Evolutionary conservation across 768 basidiomycete genomes (phyloP).

Genomic region (Suillus weaverae): DNA sequence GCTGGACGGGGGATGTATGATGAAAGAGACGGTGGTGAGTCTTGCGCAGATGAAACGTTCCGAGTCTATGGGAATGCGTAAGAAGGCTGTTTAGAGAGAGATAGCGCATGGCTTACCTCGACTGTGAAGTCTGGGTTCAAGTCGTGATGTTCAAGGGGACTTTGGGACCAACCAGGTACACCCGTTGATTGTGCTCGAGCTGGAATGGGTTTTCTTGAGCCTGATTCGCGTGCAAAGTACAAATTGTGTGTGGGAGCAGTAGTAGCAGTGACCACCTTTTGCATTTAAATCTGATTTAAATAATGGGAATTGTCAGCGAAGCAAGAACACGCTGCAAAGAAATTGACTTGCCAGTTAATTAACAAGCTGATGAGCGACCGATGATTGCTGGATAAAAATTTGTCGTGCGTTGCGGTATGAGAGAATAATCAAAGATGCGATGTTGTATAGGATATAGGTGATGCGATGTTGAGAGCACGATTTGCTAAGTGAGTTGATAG

Average conservation of each 20-base stretch:
- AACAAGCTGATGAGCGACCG: constrained; percentile 39
- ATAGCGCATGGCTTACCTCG: constrained; percentile 43
- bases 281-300: constrained; percentile 58
- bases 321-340: constrained; percentile 12
- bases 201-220: constrained; percentile 30
- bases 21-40: constrained; percentile 37
- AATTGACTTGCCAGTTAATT: constrained; percentile 46
- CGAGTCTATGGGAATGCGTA: constrained; percentile 42
- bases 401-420: constrained; percentile 40
- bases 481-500: constrained; percentile 39
- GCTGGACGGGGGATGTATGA: constrained; percentile 32
- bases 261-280: constrained; percentile 64
- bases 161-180: constrained; percentile 50
- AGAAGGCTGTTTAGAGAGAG: constrained; percentile 21
- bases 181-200: constrained; percentile 30
- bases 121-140: constrained; percentile 24
- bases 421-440: constrained; percentile 49
- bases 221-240: constrained; percentile 39
- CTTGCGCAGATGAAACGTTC: constrained; percentile 43
- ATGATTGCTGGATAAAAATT: constrained; percentile 51
- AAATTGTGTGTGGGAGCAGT: constrained; percentile 39
- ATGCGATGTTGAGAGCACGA: constrained; percentile 34
- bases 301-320: constrained; percentile 22
- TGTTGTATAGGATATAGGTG: constrained; percentile 38
- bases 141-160: constrained; percentile 39